phyloP scores from a whole-genome alignment of 2,329 filamentous ascomycete genomes.

The Hymenoscyphus infarciens region DNA sequence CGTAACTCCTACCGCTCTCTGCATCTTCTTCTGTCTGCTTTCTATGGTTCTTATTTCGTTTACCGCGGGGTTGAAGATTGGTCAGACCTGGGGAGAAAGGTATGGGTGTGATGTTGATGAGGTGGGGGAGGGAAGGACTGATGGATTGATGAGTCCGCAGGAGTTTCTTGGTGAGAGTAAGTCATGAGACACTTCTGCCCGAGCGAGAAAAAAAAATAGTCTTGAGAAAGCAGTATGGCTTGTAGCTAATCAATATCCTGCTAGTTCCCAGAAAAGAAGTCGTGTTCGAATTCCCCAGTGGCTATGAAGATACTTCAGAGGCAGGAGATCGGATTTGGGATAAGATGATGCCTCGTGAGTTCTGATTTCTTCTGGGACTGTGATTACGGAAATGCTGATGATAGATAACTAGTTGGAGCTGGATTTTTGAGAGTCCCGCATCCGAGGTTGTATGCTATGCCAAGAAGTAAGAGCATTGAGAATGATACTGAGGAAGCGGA shows the following conservation, averaged over 20 bases:
- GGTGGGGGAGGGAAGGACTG: slow-evolving; percentile 7
- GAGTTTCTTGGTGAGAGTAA: slow-evolving; percentile 23
- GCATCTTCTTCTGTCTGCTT: slow-evolving; percentile 10
- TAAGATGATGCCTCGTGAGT: slow-evolving; percentile 30
- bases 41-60: slow-evolving; percentile 14
- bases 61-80: slow-evolving; percentile 16
- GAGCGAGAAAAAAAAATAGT: no score
- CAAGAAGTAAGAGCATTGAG: slow-evolving; percentile 26
- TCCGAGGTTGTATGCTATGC: slow-evolving; percentile 31
- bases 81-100: slow-evolving; percentile 18
- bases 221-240: no score
- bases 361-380: not conserved
- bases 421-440: slow-evolving; percentile 31
- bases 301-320: slow-evolving; percentile 25
- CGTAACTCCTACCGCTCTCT: not conserved
- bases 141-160: slow-evolving; percentile 19
- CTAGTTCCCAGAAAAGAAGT: slow-evolving; percentile 26
- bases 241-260: no score
- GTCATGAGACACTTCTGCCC: no score
- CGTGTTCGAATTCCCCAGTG: slow-evolving; percentile 29
- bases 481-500: slow-evolving; percentile 28
- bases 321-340: slow-evolving; percentile 30
- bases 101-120: not conserved
- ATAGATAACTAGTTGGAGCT: slow-evolving; percentile 24
- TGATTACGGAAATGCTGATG: not conserved